A percentile compares a stretch with the other conserved stretches of the same genome.
phyloP scores from a whole-genome alignment of 371 early-diverging fungal species.

The Fennellomyces sp. region DNA sequence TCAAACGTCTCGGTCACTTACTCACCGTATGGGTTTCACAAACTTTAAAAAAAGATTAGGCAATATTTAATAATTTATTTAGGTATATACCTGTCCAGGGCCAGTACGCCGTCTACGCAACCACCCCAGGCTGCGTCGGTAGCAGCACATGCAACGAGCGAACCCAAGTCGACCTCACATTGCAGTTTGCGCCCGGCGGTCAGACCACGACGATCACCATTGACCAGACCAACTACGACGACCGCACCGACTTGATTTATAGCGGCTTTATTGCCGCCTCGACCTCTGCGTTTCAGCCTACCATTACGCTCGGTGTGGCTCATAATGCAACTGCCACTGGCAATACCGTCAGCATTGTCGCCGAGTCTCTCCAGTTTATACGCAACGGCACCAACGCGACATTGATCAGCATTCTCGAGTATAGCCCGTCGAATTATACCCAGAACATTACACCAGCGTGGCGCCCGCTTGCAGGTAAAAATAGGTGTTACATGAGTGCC shows the following conservation, averaged over 20 bases:
- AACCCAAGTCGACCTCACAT: slow-evolving; percentile 44
- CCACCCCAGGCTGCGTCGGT: slow-evolving; percentile 71
- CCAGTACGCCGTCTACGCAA: slow-evolving; percentile 62
- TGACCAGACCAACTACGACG: slow-evolving; percentile 43
- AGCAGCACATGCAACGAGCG: slow-evolving; percentile 58
- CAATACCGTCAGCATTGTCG: slow-evolving; percentile 26
- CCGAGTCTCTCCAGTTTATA: slow-evolving; percentile 34
- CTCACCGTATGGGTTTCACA: slow-evolving; percentile 40
- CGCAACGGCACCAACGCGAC: slow-evolving; percentile 34
- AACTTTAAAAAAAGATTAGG: neutral
- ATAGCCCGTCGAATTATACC: slow-evolving; percentile 33
- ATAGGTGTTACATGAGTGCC: neutral
- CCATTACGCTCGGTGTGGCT: slow-evolving; percentile 22
- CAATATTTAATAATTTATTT: slow-evolving; percentile 11
- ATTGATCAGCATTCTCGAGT: slow-evolving; percentile 39
- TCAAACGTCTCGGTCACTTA: slow-evolving; percentile 50
- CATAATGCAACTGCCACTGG: slow-evolving; percentile 22
- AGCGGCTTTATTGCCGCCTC: slow-evolving; percentile 49
- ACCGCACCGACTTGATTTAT: slow-evolving; percentile 50
- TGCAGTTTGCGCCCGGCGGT: slow-evolving; percentile 46
- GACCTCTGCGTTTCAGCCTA: slow-evolving; percentile 29
- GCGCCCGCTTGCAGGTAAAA: slow-evolving; percentile 34
- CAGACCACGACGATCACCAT: slow-evolving; percentile 28
- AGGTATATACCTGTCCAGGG: slow-evolving; percentile 64
- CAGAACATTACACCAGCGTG: slow-evolving; percentile 30